Percentiles rank a stretch among this genome's conserved stretches.
phyloP scores from a whole-genome alignment of 148 eudicot genomes.

The Fagopyrum homotropicum region DNA sequence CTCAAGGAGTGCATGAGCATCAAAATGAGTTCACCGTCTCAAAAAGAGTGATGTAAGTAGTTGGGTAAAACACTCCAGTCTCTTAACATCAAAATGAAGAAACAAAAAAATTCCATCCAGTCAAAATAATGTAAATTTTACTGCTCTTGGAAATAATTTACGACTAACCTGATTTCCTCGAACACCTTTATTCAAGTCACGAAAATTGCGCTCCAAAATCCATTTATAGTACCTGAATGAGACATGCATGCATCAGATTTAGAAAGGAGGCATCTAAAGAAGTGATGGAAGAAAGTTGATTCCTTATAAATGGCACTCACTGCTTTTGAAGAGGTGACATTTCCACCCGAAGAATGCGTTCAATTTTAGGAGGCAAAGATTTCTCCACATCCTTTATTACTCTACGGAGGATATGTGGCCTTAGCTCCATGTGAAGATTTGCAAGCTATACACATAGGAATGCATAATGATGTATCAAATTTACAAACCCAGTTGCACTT shows the following conservation, averaged over 20 bases:
- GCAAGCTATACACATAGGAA: slow-evolving; percentile 49
- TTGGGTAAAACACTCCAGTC: background rate
- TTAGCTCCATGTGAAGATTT: slow-evolving; percentile 93
- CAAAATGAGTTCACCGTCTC: background rate
- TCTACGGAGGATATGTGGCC: slow-evolving; percentile 97
- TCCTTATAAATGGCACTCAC: slow-evolving; percentile 31
- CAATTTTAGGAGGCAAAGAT: slow-evolving; percentile 98
- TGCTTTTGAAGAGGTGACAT: slow-evolving; percentile 99
- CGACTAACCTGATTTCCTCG: slow-evolving; percentile 91
- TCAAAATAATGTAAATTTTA: background rate
- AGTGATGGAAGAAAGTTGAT: background rate
- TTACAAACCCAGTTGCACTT: background rate
- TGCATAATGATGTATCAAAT: background rate
- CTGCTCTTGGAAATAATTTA: background rate
- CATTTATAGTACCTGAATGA: slow-evolving; percentile 90
- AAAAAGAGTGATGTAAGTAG: background rate
- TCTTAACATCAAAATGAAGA: background rate
- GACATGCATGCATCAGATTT: background rate
- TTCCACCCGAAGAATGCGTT: slow-evolving; percentile 93
- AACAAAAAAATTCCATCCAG: background rate
- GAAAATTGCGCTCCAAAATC: slow-evolving; percentile 98
- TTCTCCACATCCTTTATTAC: slow-evolving; percentile 99
- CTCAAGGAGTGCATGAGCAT: background rate
- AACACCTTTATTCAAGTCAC: slow-evolving; percentile 95
- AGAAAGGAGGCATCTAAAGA: background rate